Evolutionary conservation across 352 stramenopile genomes (phyloP), one percentile per base, ranked within the genome.

Genomic region (Phytophthora fragariae): DNA sequence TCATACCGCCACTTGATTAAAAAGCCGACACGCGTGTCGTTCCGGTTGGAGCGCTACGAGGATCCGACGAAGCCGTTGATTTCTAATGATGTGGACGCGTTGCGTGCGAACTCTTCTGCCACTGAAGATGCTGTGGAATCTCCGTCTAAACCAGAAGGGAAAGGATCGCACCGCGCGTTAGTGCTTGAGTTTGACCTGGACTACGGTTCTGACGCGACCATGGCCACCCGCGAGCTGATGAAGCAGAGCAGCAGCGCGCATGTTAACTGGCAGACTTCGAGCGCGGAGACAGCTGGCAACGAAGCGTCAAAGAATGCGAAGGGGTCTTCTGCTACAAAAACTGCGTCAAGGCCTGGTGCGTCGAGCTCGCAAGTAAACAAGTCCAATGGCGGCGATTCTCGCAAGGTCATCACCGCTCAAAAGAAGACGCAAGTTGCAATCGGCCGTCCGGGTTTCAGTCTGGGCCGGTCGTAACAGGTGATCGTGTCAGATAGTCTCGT

Each of bases 1-100:
- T 90, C 95, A 57, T 99, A 98, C 75, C 88, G 94, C 54, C 93
- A 97, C 70, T 57, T 98, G n/a, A 73, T 98, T n/a, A 89, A 91
- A 68, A 93, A 89, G 47, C 92, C 94, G 1, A 85, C 71, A 11
- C 82, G 96, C 72, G 89, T 98, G 21, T 86, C 77, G 11, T 97
- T 90, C 55, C 72, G 88, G 63, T 71, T 99, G n/a, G 83, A 93
- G 54, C 70, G 81, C 37, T 98, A 98, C 72, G 73, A 83, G 5
- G 92, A 99, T 78, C 75, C 88, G 19, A 88, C 85, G n/a, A 90
- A 98, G 64, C 91, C 93, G 52, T 77, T 99, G 50, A 71, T 98
- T 27, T 75, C 90, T 54, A 98, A 92, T 9, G 95, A 99, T 66
- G 89, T 98, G 14, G 79, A 97, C 80, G 41, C 62, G 10, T 65